Base-by-base conservation (phyloP, 495 filamentous ascomycete genomes). In the Xylaria venustula region DNA sequence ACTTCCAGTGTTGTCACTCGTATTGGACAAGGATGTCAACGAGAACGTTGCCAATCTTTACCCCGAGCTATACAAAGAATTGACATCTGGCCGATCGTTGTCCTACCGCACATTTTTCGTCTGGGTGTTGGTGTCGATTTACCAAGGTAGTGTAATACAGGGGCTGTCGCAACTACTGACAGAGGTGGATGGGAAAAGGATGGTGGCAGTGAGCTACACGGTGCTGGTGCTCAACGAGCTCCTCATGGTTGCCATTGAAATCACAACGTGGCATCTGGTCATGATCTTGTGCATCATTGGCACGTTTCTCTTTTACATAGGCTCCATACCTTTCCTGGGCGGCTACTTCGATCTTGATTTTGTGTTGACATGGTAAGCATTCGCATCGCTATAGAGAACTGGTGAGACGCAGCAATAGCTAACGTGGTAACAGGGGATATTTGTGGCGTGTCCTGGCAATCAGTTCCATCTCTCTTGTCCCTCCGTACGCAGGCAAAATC, bases 241-340 rank as follows among this genome's bases (percentile, higher is more conserved):
- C 53, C 82, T 93, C 48, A 99, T 99, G 95, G 94, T 97, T 11
- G 92, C 93, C 5, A 87, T 93, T 42, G 90, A 97, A 65, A 88
- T 99, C 66, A 96, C 91, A 9, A 99, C 95, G 7, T 98, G 95
- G 95, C 95, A 99, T 70, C 87, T 87, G 45, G 83, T 96, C 60
- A 99, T 98, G 94, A 87, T 95, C 37, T 75, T 92, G 60, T 86
- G 82, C 44, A 83, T 97, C 52, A 60, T 96, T 2, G 92, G 91
- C 2, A 99, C 95, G 0, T 85, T 88, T 19, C 61, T 89, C 30
- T 61, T 93, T 37, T 99, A 91, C 68, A 79, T 95, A 7, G 91
- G 85, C 12, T 90, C 85, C 57, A 79, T 99, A 25, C 95, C 95
- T 15, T 93, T 97, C 61, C 73, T 99, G 51, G 89, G 89, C 2